These are phyloP conservation scores for Macrolepiota albuminosa DNA, from an alignment of 768 basidiomycete species.

Conservation along the genomic window DNA sequence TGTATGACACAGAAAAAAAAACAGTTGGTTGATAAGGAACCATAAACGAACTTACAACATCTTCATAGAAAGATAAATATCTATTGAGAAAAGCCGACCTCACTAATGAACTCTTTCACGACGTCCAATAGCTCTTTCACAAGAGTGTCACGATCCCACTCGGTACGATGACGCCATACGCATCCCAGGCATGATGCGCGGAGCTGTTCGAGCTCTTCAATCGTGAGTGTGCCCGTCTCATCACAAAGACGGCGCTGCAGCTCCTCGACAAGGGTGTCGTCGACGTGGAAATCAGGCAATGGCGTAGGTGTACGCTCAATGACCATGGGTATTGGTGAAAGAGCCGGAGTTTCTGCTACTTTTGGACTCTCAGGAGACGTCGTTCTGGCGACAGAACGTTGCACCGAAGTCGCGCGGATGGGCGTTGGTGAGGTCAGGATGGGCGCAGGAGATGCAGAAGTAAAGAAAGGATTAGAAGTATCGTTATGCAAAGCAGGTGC, in stretches of 20 bases:
- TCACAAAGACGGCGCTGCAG: conserved; percentile 48
- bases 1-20: conserved; percentile 1
- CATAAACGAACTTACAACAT: background rate
- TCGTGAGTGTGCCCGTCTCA: conserved; percentile 54
- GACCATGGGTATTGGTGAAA: conserved; percentile 37
- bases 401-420: conserved; percentile 13
- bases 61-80: background rate
- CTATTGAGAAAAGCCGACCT: conserved; percentile 34
- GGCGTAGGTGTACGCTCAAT: conserved; percentile 64
- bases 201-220: conserved; percentile 93
- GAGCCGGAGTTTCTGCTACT: background rate
- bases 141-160: conserved; percentile 78
- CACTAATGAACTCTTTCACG: conserved; percentile 63
- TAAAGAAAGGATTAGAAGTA: conserved; percentile 17
- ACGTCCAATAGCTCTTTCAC: conserved; percentile 52
- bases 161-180: conserved; percentile 77
- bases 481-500: conserved; percentile 10
- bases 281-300: conserved; percentile 72
- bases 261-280: conserved; percentile 40
- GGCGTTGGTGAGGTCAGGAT: conserved; percentile 18
- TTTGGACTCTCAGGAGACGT: conserved; percentile 17
- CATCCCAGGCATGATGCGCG: conserved; percentile 75
- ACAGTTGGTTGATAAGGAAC: background rate
- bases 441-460: conserved; percentile 1
- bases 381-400: conserved; percentile 7